Evolutionary conservation across 768 basidiomycete species (phyloP), one percentile per base, ranked within the genome.

Genomic region (Mycena kentingensis): DNA sequence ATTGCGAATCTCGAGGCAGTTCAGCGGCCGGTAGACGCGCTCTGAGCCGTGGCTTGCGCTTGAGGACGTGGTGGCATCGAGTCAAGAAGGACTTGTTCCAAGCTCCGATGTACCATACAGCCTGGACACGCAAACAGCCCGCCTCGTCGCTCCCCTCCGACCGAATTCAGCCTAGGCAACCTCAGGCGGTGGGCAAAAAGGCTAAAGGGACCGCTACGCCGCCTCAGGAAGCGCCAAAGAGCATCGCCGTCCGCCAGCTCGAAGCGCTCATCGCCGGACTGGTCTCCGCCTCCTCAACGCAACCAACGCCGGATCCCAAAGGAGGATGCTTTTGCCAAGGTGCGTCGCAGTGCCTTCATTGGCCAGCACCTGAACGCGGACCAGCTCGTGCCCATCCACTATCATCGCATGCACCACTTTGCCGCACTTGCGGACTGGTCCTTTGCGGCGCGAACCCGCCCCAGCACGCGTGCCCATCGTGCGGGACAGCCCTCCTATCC

Each of bases 271-370:
- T 79, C 27, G 59, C 67, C n/a, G 74, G 68, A 4, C 64, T 83
- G 21, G 63, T 63, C 15, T 24, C 28, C 2, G 64, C 57, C 22
- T 64, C 62, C 13, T 62, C 70, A 3, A 65, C 65, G n/a, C 70
- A 70, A 1, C 64, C 48, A 0, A 63, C 68, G 34, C 79, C 68
- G 50, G 85, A 88, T 65, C 78, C 82, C 0, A 79, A 77, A 34
- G 81, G 82, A 4, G 85, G 86, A 0, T 89, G 87, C 61, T 88
- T 85, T 61, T 89, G 87, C 59, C 80, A 82, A 71, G 84, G 86
- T 82, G 46, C 27, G 69, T 59, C 0, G 36, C 16, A 26, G 24
- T 24, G n/a, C 8, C 44, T 27, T 37, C 18, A n/a, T 18, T 46
- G n/a, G 15, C 34, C 29, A n/a, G 27, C 5, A 25, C 13, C 38